A percentile compares a stretch with the other conserved stretches of the same genome.
Evolutionary conservation across 148 eudicot species (phyloP).

Genomic region (Diospyros lotus): DNA sequence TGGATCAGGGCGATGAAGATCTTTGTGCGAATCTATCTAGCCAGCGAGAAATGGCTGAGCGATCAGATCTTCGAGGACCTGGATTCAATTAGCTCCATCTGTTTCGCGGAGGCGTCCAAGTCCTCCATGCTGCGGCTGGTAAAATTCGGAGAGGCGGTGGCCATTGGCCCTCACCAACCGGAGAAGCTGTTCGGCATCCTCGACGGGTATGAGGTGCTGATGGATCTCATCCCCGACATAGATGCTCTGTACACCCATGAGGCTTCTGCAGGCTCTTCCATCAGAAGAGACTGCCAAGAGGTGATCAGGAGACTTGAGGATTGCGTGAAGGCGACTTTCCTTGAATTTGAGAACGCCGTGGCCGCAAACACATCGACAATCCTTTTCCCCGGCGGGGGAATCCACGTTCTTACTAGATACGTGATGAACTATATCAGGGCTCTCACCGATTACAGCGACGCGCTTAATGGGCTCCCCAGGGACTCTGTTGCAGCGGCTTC

Average conservation of each 20-base stretch:
- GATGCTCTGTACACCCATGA: constrained; percentile 44
- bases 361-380: constrained; percentile 50
- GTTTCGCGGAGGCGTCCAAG: constrained; percentile 70
- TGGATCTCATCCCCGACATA: constrained; percentile 49
- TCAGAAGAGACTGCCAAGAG: constrained; percentile 54
- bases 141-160: constrained; percentile 73
- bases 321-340: constrained; percentile 67
- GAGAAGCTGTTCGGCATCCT: constrained; percentile 70
- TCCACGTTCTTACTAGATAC: constrained; percentile 65
- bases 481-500: constrained; percentile 40
- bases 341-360: constrained; percentile 62
- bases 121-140: constrained; percentile 55
- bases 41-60: constrained; percentile 61
- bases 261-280: constrained; percentile 29
- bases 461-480: constrained; percentile 54
- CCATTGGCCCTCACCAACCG: constrained; percentile 70
- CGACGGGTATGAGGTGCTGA: constrained; percentile 71
- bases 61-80: constrained; percentile 72
- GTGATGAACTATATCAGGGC: constrained; percentile 75
- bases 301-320: constrained; percentile 51
- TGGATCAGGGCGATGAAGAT: constrained; percentile 73
- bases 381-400: constrained; percentile 69
- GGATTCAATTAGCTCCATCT: constrained; percentile 39
- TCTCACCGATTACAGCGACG: constrained; percentile 52
- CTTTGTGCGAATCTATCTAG: constrained; percentile 74